A percentile compares a stretch with the other conserved stretches of the same genome.
phyloP scores from a whole-genome alignment of 495 filamentous ascomycete species.

The Immersiella caudata region DNA sequence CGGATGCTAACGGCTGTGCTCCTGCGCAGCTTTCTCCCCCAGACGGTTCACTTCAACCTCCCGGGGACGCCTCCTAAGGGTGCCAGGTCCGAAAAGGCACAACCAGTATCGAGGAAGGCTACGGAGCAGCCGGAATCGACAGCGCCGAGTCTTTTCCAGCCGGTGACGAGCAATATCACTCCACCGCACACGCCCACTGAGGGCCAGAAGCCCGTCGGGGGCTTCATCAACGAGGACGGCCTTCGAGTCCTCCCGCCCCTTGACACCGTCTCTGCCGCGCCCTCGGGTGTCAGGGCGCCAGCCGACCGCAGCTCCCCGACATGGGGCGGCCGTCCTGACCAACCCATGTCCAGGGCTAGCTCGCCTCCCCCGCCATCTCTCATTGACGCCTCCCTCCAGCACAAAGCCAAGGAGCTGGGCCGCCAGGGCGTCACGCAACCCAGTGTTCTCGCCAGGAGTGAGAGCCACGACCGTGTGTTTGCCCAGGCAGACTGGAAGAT shows the following conservation, averaged over 20 bases:
- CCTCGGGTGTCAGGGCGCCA: conserved; percentile 43
- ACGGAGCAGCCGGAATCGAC: conserved; percentile 34
- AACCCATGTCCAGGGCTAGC: conserved; percentile 71
- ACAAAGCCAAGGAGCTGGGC: conserved; percentile 54
- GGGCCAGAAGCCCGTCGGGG: conserved; percentile 55
- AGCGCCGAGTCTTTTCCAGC: conserved; percentile 50
- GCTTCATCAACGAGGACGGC: conserved; percentile 62
- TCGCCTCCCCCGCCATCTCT: conserved; percentile 72
- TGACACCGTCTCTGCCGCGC: conserved; percentile 25
- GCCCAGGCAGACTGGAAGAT: conserved; percentile 77
- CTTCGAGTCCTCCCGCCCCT: conserved; percentile 44
- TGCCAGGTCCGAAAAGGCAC: conserved; percentile 38
- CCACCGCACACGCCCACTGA: conserved; percentile 65
- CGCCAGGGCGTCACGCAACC: conserved; percentile 53
- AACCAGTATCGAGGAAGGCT: conserved; percentile 24
- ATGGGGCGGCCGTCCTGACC: conserved; percentile 71
- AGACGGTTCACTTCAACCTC: conserved; percentile 78
- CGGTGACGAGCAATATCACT: conserved; percentile 41
- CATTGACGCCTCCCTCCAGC: conserved; percentile 62
- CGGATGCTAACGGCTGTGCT: background rate
- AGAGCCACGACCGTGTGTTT: conserved; percentile 65
- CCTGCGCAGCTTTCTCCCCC: conserved; percentile 74
- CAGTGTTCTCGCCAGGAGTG: conserved; percentile 46
- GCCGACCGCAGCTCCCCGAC: conserved; percentile 67
- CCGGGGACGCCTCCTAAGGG: conserved; percentile 43